Evolutionary conservation across 1,284 basidiomycete genomes (phyloP).

Genomic region (Butyriboletus appendiculatus): DNA sequence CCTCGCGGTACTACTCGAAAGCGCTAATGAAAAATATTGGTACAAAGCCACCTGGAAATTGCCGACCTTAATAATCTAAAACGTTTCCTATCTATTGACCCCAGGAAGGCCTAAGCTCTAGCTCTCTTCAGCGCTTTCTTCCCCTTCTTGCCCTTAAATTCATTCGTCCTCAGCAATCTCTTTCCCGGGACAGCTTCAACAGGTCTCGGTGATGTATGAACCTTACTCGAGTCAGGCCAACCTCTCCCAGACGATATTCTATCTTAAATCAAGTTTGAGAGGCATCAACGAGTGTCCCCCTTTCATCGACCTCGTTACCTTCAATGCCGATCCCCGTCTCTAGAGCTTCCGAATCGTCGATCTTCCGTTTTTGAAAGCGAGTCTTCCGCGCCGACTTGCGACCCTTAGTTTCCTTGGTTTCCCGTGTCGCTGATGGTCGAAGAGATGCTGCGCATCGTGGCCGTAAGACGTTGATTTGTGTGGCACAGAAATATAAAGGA

Average conservation of each 20-base stretch:
- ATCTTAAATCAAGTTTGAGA: background rate
- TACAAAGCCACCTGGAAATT: constrained; percentile 5
- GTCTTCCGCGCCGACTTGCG: constrained; percentile 47
- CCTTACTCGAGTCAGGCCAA: background rate
- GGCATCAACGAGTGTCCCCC: background rate
- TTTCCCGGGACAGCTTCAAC: background rate
- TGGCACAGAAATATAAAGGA: background rate
- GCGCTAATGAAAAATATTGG: too few relatives aligned
- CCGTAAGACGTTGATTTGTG: background rate
- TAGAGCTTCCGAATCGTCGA: constrained; percentile 2
- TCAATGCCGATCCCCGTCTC: constrained; percentile 5
- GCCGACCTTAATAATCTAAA: constrained; percentile 7
- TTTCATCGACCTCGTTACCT: background rate
- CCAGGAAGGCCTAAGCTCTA: background rate
- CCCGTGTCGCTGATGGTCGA: constrained; percentile 51
- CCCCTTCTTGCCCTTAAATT: background rate
- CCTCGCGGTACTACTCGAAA: background rate
- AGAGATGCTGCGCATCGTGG: constrained; percentile 41
- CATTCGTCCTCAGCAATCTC: background rate
- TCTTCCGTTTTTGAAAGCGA: constrained; percentile 19
- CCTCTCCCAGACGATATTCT: background rate
- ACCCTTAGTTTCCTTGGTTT: constrained; percentile 51
- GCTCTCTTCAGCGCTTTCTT: background rate
- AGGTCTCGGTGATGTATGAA: background rate
- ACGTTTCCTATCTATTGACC: background rate